Base-by-base conservation (phyloP, 2,329 filamentous ascomycete genomes). In the Penicillium sp. region DNA sequence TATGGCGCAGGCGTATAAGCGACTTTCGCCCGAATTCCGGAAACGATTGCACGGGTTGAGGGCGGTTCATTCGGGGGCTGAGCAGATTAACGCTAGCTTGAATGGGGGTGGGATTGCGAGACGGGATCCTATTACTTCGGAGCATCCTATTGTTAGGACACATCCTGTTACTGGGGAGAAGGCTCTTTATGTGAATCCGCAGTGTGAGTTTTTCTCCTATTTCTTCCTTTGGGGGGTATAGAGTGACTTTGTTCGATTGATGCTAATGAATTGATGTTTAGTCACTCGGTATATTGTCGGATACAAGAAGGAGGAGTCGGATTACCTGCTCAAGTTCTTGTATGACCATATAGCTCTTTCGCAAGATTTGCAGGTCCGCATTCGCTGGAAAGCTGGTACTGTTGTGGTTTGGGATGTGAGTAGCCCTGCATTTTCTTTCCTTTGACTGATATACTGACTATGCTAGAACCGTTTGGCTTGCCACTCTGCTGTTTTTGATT, bases 141-240 rank as follows among this genome's bases (percentile, higher is more conserved):
- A 85, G 45, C 91, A 96, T 66, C 91, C 91, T 0, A 77, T 96
- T 56, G 84, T 95, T 1, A 81, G 90, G 18, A 93, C 90, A 0
- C 91, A 96, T 69, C 90, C 91, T 0, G 85, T 73, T 43, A 95
- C 91, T 0, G 89, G 90, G 15, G 89, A 95, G 73, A 96, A 95
- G 77, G 88, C 89, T 0, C 76, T 96, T 7, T 95, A 84, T 63
- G 84, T 95, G 26, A 96, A 95, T 71, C 87, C 87, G 3, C 89
- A 93, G 69, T 96, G 87, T 89, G 75, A 81, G 85, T 44, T 11
- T 15, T n/a, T n/a, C 14, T 49, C 9, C 29, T 33, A 5, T 33
- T 20, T 14, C 2, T 35, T 14, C 27, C 3, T 20, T 20, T 40
- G 18, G 2, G 11, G n/a, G n/a, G n/a, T n/a, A n/a, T n/a, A n/a